Base-by-base conservation (phyloP, 176 grass and related monocot species). In the Oryza coarctata region DNA sequence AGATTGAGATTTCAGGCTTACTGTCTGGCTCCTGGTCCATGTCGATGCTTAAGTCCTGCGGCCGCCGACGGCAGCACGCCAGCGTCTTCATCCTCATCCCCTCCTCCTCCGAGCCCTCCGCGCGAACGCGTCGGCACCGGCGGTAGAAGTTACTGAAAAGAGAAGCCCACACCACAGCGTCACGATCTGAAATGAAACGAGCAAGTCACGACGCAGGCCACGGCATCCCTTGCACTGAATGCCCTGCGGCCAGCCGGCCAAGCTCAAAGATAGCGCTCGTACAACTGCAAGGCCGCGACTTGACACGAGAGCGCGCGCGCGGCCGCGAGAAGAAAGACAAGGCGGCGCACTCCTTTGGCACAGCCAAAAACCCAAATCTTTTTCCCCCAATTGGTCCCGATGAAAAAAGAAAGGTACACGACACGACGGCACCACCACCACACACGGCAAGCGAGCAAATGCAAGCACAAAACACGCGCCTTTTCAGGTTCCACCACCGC, bases 1-100 rank as follows among this genome's bases (percentile, higher is more conserved):
- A 11, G 26, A 0, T n/a, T 0, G 17, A 18, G 31, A 25, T 70
- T 14, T 72, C 9, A 69, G 63, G 72, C 96, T 74, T 94, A 99
- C 97, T 88, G 34, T 96, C 77, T 0, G 86, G 89, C 80, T 96
- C 97, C 7, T 73, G 58, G 23, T 94, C 97, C 76, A 96, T 95
- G 73, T 99, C 97, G 77, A 99, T 55, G 93, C 97, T 99, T 80
- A 99, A 84, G 22, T 99, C 93, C 78, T 99, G 94, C 52, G 93
- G 84, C 49, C 97, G 93, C 72, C 93, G 93, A 26, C 97, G 97
- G 78, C 97, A 99, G 85, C 97, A 99, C 66, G 82, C 93, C 70
- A 99, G 88, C 74, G 82, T 88, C 87, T 78, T 93, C 91, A 99
- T 96, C 77, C 58, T 88, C 88, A 83, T 87, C 73, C n/a, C 3